phyloP scores from a whole-genome alignment of 352 stramenopile species.

The Hyaloperonospora brassicae region DNA sequence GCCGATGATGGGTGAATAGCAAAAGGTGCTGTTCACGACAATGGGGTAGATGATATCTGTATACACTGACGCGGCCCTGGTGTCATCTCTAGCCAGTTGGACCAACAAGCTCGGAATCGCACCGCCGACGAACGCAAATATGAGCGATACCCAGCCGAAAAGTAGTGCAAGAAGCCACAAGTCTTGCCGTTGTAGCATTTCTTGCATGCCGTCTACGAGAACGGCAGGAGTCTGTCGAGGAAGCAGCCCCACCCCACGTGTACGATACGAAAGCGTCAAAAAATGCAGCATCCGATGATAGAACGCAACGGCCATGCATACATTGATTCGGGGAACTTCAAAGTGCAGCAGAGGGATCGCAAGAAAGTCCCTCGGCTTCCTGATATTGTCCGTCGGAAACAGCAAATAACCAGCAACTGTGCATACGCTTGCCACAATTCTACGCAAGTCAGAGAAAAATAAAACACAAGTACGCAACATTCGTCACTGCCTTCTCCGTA shows the following conservation, averaged over 20 bases:
- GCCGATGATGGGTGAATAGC: conserved; percentile 64
- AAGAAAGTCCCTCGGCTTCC: conserved; percentile 33
- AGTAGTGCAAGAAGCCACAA: conserved; percentile 74
- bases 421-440: conserved; percentile 37
- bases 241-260: neutral
- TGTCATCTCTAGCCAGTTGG: conserved; percentile 29
- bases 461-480: neutral
- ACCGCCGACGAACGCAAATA: conserved; percentile 71
- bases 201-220: conserved; percentile 48
- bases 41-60: conserved; percentile 66
- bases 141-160: conserved; percentile 77
- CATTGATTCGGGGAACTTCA: conserved; percentile 31
- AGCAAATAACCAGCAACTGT: conserved; percentile 33
- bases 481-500: too few species aligned
- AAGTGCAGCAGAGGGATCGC: conserved; percentile 42
- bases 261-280: too few species aligned
- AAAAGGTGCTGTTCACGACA: conserved; percentile 73
- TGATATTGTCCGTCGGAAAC: conserved; percentile 71
- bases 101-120: conserved; percentile 64
- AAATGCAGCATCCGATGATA: too few species aligned
- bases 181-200: conserved; percentile 43
- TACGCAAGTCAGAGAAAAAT: conserved; percentile 14
- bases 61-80: conserved; percentile 32
- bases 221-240: conserved; percentile 45
- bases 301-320: too few species aligned